Evolutionary conservation across 2,329 filamentous ascomycete genomes (phyloP).

Genomic region (Penicillium aurantiogriseum): DNA sequence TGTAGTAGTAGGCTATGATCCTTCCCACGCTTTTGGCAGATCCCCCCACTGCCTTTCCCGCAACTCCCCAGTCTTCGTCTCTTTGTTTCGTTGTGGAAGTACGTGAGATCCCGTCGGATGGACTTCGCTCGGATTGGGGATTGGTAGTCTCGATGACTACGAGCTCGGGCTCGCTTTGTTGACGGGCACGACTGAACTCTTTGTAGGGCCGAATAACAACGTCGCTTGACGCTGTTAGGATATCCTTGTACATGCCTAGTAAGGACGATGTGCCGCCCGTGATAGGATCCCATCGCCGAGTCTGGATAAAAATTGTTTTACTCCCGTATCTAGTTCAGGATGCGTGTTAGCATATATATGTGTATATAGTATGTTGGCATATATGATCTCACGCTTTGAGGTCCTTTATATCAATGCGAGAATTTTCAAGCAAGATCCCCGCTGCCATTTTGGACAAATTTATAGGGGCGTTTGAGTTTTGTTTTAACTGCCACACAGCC

Average conservation of each 20-base stretch:
- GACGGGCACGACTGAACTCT: slow-evolving; percentile 14
- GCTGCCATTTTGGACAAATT: slow-evolving; percentile 24
- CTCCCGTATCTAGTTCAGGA: slow-evolving; percentile 18
- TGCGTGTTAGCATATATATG: background rate
- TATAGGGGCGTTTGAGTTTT: background rate
- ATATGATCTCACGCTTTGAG: slow-evolving; percentile 13
- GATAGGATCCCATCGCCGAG: slow-evolving; percentile 34
- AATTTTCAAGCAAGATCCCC: slow-evolving; percentile 22
- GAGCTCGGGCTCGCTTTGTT: slow-evolving; percentile 4
- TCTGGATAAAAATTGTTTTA: slow-evolving; percentile 30
- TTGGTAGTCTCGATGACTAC: slow-evolving; percentile 3
- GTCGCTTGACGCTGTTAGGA: slow-evolving; percentile 21
- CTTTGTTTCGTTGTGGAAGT: background rate
- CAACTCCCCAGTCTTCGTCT: background rate
- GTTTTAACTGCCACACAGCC: slow-evolving; percentile 28
- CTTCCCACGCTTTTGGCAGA: slow-evolving; percentile 27
- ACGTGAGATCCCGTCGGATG: background rate
- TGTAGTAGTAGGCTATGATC: slow-evolving; percentile 29
- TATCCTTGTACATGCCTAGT: slow-evolving; percentile 22
- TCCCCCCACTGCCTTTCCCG: slow-evolving; percentile 12
- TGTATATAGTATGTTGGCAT: background rate
- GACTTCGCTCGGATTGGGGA: background rate
- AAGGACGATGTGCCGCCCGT: slow-evolving; percentile 26
- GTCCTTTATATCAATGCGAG: slow-evolving; percentile 15
- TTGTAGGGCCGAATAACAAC: slow-evolving; percentile 26